Conservation (phyloP, 164 flowering plant species). For the Stephania japonica region DNA sequence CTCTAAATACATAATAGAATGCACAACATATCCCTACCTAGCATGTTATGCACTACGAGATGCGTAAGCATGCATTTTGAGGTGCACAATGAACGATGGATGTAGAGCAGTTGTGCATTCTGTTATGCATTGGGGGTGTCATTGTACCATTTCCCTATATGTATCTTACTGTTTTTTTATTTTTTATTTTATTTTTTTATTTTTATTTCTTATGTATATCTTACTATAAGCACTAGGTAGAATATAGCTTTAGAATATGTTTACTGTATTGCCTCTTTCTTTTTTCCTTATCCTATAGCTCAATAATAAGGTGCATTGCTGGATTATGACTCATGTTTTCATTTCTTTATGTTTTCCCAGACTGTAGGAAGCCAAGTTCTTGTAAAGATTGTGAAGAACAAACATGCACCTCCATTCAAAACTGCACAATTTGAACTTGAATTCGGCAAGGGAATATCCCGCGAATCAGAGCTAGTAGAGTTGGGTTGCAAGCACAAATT, state of each 20-base stretch:
- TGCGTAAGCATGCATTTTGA: too few relatives aligned
- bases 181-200: too few relatives aligned
- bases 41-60: too few relatives aligned
- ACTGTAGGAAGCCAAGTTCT: constrained; percentile 65
- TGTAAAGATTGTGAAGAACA: constrained; percentile 91
- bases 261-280: neutral
- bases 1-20: too few relatives aligned
- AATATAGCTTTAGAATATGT: neutral
- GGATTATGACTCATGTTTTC: constrained; percentile 3
- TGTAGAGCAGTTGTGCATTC: too few relatives aligned
- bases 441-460: constrained; percentile 85
- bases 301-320: neutral
- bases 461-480: constrained; percentile 61
- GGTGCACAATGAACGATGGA: too few relatives aligned
- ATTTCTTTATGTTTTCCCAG: constrained; percentile 31
- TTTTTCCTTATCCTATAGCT: neutral
- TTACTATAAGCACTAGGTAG: neutral
- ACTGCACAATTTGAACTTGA: constrained; percentile 80
- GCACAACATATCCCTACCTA: too few relatives aligned
- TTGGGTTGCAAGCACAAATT: constrained; percentile 59
- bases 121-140: too few relatives aligned
- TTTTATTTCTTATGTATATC: too few relatives aligned
- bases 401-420: constrained; percentile 89
- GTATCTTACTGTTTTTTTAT: too few relatives aligned
- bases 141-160: too few relatives aligned